Evolutionary conservation across 495 filamentous ascomycete species (phyloP).

Genomic region (Hypoxylon subgilvum): DNA sequence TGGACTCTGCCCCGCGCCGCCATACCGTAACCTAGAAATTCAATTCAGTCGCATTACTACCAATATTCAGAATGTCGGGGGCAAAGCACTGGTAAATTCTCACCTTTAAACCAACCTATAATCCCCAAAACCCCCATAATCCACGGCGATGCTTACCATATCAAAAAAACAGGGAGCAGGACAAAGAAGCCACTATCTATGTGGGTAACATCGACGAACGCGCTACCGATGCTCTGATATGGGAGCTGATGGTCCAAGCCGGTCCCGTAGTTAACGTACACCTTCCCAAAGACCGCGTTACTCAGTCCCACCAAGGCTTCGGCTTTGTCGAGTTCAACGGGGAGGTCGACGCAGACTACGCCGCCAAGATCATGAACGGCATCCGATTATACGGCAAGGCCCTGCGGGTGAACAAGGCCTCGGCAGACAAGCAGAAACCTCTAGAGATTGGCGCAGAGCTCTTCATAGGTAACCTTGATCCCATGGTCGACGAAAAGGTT

Average conservation of each 20-base stretch:
- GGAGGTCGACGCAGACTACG: conserved; percentile 96
- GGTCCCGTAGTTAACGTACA: conserved; percentile 97
- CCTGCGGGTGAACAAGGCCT: conserved; percentile 90
- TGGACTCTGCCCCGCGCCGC: not conserved
- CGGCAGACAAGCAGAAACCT: conserved; percentile 93
- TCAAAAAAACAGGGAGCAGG: conserved; percentile 77
- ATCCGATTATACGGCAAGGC: conserved; percentile 92
- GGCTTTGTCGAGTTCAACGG: conserved; percentile 98
- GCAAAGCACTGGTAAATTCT: conserved; percentile 77
- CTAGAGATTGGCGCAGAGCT: conserved; percentile 96
- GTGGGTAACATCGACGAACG: conserved; percentile 98
- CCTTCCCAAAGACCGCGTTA: conserved; percentile 95
- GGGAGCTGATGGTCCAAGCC: conserved; percentile 97
- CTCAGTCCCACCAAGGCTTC: conserved; percentile 95
- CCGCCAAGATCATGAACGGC: conserved; percentile 94
- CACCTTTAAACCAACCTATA: too few relatives aligned
- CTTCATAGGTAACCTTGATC: conserved; percentile 94
- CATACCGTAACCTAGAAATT: not conserved
- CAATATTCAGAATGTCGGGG: conserved; percentile 63
- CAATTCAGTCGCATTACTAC: not conserved
- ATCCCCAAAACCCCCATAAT: too few relatives aligned
- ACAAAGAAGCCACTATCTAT: conserved; percentile 98
- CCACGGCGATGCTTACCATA: conserved; percentile 16
- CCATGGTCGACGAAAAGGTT: conserved; percentile 92
- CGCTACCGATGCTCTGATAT: conserved; percentile 85